Base-by-base conservation (phyloP, 805 yeast genomes). In the Saccharomyces eubayanus region DNA sequence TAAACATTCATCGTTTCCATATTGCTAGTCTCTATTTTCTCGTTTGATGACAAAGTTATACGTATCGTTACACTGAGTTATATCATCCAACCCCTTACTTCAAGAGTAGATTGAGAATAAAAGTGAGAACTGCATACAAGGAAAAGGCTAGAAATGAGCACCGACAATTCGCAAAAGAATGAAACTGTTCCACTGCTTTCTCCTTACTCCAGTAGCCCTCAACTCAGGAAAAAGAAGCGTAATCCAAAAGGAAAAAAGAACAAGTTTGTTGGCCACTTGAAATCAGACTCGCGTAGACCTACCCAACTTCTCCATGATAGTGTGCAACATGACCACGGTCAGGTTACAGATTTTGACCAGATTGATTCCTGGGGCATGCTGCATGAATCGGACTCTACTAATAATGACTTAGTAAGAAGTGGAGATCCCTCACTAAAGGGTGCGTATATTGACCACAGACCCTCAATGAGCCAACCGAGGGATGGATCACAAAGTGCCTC, bases 291-390 rank as follows among this genome's bases (percentile, higher is more conserved):
- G 28, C 31, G 24, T 47, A 27, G 36, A 9, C 36, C 31, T 5
- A 29, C 49, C 8, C 36, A 47, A 28, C 31, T 29, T 20, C 41
- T 31, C 36, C 51, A 16, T n/a, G 28, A 20, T 27, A 40, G 12
- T 51, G 45, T 16, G 31, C 46, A 31, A 29, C 31, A 50, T 31
- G 48, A 48, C 12, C 54, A 48, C 11, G 51, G 40, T 12, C 43
- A 57, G n/a, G 48, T 55, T 6, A 62, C 66, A 4, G 71, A 67
- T 53, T 66, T 66, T 49, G 70, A 67, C 29, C 64, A 67, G 43
- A 62, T 62, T 1, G 72, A 68, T 48, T 67, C 72, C 1, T 61
- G 64, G 67, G 72, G 72, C 27, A 55, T 68, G 51, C 52, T 68
- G 36, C 72, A 68, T 53, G 72, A 66, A 47, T 57, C 61, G 5